Conservation (phyloP, 2,329 filamentous ascomycete genomes). For the Talaromyces islandicus region DNA sequence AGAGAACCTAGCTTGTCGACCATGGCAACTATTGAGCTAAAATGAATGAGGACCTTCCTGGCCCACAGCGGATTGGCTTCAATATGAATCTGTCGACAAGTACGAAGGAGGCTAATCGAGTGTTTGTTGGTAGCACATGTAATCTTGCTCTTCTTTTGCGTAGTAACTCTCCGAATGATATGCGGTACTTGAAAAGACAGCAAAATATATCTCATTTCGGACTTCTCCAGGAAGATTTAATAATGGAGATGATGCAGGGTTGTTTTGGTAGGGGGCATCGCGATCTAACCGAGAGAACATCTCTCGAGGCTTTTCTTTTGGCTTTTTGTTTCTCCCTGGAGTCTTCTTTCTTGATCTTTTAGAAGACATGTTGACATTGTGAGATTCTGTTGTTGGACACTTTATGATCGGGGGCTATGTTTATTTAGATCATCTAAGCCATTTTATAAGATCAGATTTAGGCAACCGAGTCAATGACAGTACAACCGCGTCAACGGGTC, state of each 20-base stretch:
- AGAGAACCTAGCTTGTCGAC: neutral
- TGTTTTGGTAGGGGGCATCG: neutral
- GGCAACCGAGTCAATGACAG: too few species aligned
- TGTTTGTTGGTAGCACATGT: neutral
- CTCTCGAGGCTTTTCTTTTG: neutral
- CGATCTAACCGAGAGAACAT: too few species aligned
- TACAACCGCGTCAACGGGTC: too few species aligned
- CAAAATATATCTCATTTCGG: neutral
- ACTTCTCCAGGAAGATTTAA: neutral
- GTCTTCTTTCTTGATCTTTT: neutral
- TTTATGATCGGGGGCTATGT: too few species aligned
- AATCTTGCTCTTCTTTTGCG: neutral
- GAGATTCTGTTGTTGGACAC: too few species aligned
- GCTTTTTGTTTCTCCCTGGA: neutral
- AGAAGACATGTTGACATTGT: neutral
- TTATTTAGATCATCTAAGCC: too few species aligned
- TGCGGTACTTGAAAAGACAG: neutral
- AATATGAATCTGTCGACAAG: neutral
- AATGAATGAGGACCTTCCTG: neutral
- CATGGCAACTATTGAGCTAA: neutral
- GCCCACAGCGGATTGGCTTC: neutral
- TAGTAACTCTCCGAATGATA: too few species aligned
- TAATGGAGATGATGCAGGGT: neutral
- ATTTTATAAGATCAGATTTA: too few species aligned
- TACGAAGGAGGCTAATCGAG: neutral